Base-by-base conservation (phyloP, 2,329 filamentous ascomycete species). In the Teratosphaeria viscida region DNA sequence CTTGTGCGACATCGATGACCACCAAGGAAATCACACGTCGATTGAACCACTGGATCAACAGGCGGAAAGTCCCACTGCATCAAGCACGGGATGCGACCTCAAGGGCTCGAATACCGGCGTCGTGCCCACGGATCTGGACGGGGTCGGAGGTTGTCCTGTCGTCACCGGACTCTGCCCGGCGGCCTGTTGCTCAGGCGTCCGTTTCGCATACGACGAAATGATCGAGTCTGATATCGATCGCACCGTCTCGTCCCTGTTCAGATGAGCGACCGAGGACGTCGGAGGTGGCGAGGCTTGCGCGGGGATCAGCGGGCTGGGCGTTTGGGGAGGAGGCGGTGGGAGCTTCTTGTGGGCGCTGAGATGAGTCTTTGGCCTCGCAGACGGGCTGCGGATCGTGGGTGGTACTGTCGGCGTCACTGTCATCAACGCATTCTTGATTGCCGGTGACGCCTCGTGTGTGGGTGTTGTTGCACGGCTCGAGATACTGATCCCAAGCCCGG, bases 171-270 rank as follows among this genome's bases (percentile, higher is more conserved):
- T 23, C 3, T 37, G 19, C 10, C 16, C 52, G 8, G 16, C 5
- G 10, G 12, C 27, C 26, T 32, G 23, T 32, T 35, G 52, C 52
- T 54, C 32, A 11, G 27, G 32, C 16, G 52, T 43, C 34, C 59
- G 56, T 34, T 70, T 66, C 8, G 67, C 64, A 35, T 71, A 71
- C 29, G 65, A 66, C 14, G 68, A 69, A 26, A 71, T 70, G 52
- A 72, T 72, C n/a, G 65, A 68, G 12, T 71, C 69, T 1, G 67
- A 68, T 16, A 71, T 56, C 29, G 67, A 70, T 23, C 69, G 65
- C 12, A 67, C 32, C n/a, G 70, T 72, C 49, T 67, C 65, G 12
- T 59, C 64, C 53, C 69, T 39, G 19, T 60, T 52, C 32, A 62
- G n/a, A 4, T 23, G 29, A 35, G 19, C 54, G 23, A 26, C 54